Base-by-base conservation (phyloP, 768 basidiomycete genomes). In the Russula sp. region DNA sequence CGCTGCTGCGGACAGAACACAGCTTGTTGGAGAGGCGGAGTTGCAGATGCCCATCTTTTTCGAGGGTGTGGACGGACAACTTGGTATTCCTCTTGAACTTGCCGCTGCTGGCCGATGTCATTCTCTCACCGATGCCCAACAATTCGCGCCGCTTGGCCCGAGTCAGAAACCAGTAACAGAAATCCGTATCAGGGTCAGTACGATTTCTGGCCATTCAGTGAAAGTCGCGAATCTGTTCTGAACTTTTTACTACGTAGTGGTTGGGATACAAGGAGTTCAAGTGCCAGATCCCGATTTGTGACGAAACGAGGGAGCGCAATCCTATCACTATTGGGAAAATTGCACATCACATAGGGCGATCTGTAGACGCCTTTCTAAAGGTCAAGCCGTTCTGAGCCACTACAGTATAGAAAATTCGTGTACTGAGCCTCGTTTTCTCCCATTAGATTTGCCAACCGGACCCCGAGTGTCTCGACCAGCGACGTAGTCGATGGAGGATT, bases 11-110 rank as follows among this genome's bases (percentile, higher is more conserved):
- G 56, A 64, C 26, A 36, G 36, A 48, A 46, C 22, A 30, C 62
- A 34, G 38, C 22, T 51, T 30, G 34, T 52, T 9, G 44, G 34
- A 38, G 63, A 55, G 32, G 63, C 48, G 11, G 61, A 46, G 20
- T 13, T 66, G 26, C 64, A 66, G 42, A 51, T 64, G 50, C 64
- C 64, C 50, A 53, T 66, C 49, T 63, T 66, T 18, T 66, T 66
- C 32, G 42, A 63, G 24, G 30, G 40, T 11, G 2, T 34, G 13
- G 61, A 66, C 13, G 64, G 64, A 28, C 30, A 11, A 28, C 48
- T 66, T 0, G 64, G 64, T 8, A 26, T 66, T 22, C 32, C 61
- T 5, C 55, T 66, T 1, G 61, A 62, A 22, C 40, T 13, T 22
- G 5, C 48, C 16, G 64, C 54, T 9, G 4, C 50, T 6, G 64